phyloP scores from a whole-genome alignment of 2,329 filamentous ascomycete species.

The Thelonectria discophora region DNA sequence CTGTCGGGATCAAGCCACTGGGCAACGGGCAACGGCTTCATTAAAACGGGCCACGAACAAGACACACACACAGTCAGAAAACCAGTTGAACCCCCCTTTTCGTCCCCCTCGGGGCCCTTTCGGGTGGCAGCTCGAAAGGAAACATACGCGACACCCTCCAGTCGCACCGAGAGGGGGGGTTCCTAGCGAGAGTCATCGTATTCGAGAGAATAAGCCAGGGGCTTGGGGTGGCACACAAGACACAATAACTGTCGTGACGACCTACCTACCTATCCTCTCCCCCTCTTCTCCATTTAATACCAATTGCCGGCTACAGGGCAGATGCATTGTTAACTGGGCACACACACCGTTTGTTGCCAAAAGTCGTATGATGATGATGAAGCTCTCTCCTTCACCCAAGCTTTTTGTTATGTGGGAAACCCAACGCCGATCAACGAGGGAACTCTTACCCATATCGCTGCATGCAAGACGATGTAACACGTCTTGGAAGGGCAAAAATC shows the following conservation, averaged over 20 bases:
- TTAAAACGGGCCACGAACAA: not conserved
- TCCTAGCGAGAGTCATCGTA: not conserved
- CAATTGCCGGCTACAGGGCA: conserved; percentile 4
- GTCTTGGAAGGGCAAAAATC: conserved; percentile 40
- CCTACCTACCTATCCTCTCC: not conserved
- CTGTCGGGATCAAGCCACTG: not conserved
- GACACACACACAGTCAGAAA: not conserved
- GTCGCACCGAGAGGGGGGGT: not conserved
- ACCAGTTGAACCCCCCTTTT: not conserved
- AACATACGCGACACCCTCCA: no score
- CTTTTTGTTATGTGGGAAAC: conserved; percentile 44
- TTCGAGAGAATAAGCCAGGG: not conserved
- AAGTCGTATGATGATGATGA: conserved; percentile 3
- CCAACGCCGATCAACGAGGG: conserved; percentile 41
- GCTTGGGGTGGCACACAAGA: conserved; percentile 6
- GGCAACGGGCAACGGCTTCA: conserved; percentile 14
- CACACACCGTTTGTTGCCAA: no score
- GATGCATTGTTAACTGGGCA: no score
- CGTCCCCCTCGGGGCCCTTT: no score
- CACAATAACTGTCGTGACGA: conserved; percentile 9
- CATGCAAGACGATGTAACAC: conserved; percentile 34
- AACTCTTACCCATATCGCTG: conserved; percentile 23
- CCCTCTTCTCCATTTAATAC: not conserved
- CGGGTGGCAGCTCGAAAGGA: no score
- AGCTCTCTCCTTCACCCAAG: not conserved